phyloP scores from a whole-genome alignment of 805 yeast species.

The Priceomyces carsonii region DNA sequence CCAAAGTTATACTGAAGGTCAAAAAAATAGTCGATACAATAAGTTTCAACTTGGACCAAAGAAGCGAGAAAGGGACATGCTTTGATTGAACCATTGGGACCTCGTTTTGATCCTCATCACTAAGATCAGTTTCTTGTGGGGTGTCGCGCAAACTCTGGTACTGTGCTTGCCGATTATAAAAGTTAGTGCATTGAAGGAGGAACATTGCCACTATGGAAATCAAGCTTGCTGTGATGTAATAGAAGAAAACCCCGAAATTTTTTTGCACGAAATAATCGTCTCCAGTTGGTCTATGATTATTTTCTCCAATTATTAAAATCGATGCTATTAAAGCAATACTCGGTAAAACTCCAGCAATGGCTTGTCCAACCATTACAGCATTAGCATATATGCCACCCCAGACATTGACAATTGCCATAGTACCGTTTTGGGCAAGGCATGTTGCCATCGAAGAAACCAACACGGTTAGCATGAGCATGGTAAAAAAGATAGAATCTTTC shows the following conservation, averaged over 20 bases:
- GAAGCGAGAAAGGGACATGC: slow-evolving; percentile 57
- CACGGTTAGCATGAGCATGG: slow-evolving; percentile 61
- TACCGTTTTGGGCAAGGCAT: slow-evolving; percentile 84
- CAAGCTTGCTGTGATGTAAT: slow-evolving; percentile 53
- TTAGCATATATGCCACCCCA: slow-evolving; percentile 79
- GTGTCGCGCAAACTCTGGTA: slow-evolving; percentile 18
- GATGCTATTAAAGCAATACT: slow-evolving; percentile 65
- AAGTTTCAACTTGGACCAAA: slow-evolving; percentile 63
- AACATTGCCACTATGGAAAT: slow-evolving; percentile 45
- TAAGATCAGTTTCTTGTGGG: slow-evolving; percentile 11
- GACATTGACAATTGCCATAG: slow-evolving; percentile 81
- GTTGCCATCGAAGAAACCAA: slow-evolving; percentile 71
- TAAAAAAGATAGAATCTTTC: slow-evolving; percentile 46
- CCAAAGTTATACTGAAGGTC: slow-evolving; percentile 71
- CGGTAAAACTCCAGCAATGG: slow-evolving; percentile 91
- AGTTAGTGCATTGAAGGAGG: slow-evolving; percentile 35
- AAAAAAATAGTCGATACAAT: slow-evolving; percentile 71
- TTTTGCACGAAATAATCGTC: slow-evolving; percentile 28
- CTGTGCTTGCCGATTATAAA: slow-evolving; percentile 19
- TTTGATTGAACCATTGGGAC: slow-evolving; percentile 19
- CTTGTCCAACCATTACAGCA: slow-evolving; percentile 93
- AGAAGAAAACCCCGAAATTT: slow-evolving; percentile 43
- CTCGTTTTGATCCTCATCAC: slow-evolving; percentile 9
- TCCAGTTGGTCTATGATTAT: slow-evolving; percentile 12
- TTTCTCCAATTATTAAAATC: slow-evolving; percentile 43